Evolutionary conservation across 306 rosid species (phyloP).

Genomic region (Datisca glomerata): DNA sequence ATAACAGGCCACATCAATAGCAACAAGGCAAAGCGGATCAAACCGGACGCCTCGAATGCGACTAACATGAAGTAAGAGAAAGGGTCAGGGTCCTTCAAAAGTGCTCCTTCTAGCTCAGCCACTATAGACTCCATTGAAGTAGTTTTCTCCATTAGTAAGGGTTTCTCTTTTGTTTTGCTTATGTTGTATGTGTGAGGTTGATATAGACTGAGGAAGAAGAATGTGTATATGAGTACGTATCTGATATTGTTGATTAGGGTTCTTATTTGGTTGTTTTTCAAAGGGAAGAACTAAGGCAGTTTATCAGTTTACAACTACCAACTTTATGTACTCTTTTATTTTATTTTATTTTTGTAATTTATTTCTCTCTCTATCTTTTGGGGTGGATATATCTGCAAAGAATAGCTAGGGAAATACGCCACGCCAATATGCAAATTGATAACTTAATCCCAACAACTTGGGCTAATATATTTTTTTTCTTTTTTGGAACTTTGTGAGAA

Average conservation of each 20-base stretch:
- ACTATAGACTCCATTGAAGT: slow-evolving; percentile 38
- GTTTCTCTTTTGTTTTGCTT: background rate
- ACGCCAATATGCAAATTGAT: slow-evolving; percentile 35
- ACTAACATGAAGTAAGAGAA: slow-evolving; percentile 82
- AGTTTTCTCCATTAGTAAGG: slow-evolving; percentile 1
- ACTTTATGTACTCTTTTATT: slow-evolving; percentile 3
- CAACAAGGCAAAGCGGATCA: slow-evolving; percentile 55
- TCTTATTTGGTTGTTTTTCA: slow-evolving; percentile 10
- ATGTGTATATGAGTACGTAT: background rate
- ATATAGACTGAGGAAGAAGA: slow-evolving; percentile 1
- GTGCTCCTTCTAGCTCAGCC: slow-evolving; percentile 80
- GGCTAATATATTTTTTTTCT: too few relatives aligned
- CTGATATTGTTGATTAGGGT: background rate
- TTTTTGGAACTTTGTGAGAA: background rate
- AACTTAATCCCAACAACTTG: slow-evolving; percentile 59
- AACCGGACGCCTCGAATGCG: slow-evolving; percentile 76
- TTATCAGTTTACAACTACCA: slow-evolving; percentile 60
- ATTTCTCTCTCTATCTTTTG: background rate
- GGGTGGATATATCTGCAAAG: slow-evolving; percentile 48
- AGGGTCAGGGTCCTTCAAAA: slow-evolving; percentile 38
- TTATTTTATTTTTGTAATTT: background rate
- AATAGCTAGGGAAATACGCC: slow-evolving; percentile 30
- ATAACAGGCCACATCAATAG: slow-evolving; percentile 55
- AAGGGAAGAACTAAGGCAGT: slow-evolving; percentile 25
- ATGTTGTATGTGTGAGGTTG: slow-evolving; percentile 5